These are phyloP conservation scores for Coelastrella sp. DNA, from an alignment of 139 green algal genomes.

Conservation along the genomic window DNA sequence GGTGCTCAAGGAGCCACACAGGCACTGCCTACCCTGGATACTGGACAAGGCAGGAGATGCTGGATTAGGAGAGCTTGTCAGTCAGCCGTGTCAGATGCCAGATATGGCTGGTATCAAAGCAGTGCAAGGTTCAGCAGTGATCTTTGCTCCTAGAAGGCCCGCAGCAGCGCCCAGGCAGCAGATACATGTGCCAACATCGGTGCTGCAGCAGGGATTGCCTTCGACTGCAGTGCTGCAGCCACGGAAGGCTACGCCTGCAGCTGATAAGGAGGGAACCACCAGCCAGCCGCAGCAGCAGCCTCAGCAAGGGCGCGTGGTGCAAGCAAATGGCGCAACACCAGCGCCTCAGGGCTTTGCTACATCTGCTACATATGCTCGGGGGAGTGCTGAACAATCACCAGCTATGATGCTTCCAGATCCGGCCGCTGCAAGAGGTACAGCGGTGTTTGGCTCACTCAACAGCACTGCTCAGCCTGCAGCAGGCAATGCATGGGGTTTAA, in stretches of 20 bases:
- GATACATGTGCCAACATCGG: neutral
- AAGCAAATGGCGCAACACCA: neutral
- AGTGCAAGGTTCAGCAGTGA: neutral
- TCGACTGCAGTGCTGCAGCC: neutral
- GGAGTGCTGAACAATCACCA: constrained; percentile 1
- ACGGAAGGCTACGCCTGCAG: neutral
- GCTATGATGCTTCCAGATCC: constrained; percentile 19
- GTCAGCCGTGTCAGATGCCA: neutral
- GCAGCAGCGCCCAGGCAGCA: constrained; percentile 1
- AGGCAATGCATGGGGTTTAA: too few relatives aligned
- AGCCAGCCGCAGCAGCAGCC: neutral
- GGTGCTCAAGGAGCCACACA: neutral
- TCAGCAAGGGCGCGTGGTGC: neutral
- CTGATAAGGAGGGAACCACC: neutral
- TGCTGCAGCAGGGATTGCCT: neutral
- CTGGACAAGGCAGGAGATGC: neutral
- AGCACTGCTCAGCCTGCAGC: neutral
- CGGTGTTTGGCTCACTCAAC: constrained; percentile 20
- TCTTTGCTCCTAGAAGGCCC: neutral
- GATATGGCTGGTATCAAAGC: neutral
- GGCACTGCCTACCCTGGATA: constrained; percentile 11
- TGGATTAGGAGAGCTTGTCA: neutral
- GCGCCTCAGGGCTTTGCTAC: neutral
- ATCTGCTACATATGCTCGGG: neutral
- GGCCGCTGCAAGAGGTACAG: neutral